Conservation (phyloP, 805 yeast species). For the Candida lessepsii region DNA sequence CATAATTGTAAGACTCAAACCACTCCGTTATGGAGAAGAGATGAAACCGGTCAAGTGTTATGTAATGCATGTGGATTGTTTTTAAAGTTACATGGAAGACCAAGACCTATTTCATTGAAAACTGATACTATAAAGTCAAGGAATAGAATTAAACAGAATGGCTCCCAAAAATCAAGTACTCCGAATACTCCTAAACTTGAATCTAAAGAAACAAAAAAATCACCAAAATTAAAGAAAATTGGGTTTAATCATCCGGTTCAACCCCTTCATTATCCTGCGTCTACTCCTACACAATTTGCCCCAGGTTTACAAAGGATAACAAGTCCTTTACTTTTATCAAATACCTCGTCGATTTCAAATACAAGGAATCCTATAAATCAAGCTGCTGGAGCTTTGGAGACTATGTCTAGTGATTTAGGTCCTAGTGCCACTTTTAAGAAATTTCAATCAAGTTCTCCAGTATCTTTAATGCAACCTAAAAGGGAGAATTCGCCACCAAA, state of each 20-base stretch:
- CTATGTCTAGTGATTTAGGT: constrained; percentile 43
- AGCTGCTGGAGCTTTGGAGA: constrained; percentile 46
- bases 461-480: constrained; percentile 29
- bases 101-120: constrained; percentile 86
- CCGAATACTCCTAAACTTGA: constrained; percentile 59
- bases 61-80: constrained; percentile 95
- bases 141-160: constrained; percentile 62
- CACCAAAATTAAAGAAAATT: constrained; percentile 14
- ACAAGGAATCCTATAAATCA: constrained; percentile 26
- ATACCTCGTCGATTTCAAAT: constrained; percentile 45
- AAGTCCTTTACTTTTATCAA: constrained; percentile 60
- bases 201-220: constrained; percentile 39
- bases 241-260: constrained; percentile 37
- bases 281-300: constrained; percentile 71
- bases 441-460: constrained; percentile 15
- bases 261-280: constrained; percentile 63
- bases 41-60: constrained; percentile 72
- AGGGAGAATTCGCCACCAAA: neutral
- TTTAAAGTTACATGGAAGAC: constrained; percentile 85
- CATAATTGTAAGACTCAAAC: constrained; percentile 90
- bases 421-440: constrained; percentile 44
- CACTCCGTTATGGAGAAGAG: constrained; percentile 94
- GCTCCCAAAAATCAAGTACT: constrained; percentile 37
- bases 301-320: constrained; percentile 62
- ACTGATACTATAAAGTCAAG: constrained; percentile 91